Percentiles rank a stretch among this genome's conserved stretches.
These are phyloP conservation scores for Diaporthe velutina DNA, from an alignment of 2,329 filamentous ascomycete species.

Conservation along the genomic window DNA sequence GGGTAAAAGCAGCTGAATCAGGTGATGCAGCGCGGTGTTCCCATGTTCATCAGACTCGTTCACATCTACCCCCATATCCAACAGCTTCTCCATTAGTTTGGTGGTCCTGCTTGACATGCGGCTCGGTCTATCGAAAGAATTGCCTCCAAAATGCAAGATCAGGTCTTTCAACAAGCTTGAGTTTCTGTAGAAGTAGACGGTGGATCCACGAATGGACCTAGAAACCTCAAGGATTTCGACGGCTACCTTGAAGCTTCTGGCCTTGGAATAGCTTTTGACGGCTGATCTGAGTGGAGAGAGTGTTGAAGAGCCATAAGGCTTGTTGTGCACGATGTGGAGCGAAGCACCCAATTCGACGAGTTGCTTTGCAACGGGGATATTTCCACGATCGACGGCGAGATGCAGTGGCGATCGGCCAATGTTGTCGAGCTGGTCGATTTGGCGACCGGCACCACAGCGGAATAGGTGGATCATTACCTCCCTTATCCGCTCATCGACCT, in stretches of 20 bases:
- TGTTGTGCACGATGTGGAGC: neutral
- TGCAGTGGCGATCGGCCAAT: neutral
- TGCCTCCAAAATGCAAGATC: neutral
- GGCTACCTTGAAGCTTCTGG: neutral
- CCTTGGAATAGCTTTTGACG: neutral
- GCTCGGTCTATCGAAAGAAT: neutral
- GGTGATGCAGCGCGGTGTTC: neutral
- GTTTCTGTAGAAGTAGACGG: neutral
- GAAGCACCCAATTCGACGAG: neutral
- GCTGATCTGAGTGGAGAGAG: neutral
- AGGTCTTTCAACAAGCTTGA: neutral
- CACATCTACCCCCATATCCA: neutral
- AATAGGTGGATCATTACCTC: neutral
- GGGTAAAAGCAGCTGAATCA: neutral
- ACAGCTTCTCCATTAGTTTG: neutral
- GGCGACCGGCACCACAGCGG: neutral
- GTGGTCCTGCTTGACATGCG: neutral
- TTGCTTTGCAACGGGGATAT: neutral
- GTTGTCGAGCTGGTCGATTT: neutral
- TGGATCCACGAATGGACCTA: neutral
- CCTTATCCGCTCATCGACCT: neutral
- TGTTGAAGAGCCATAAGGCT: neutral
- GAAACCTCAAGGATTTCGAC: neutral
- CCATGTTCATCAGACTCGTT: neutral
- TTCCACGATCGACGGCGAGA: neutral